phyloP scores from a whole-genome alignment of 2,329 filamentous ascomycete genomes.

The Microdochium paspali region DNA sequence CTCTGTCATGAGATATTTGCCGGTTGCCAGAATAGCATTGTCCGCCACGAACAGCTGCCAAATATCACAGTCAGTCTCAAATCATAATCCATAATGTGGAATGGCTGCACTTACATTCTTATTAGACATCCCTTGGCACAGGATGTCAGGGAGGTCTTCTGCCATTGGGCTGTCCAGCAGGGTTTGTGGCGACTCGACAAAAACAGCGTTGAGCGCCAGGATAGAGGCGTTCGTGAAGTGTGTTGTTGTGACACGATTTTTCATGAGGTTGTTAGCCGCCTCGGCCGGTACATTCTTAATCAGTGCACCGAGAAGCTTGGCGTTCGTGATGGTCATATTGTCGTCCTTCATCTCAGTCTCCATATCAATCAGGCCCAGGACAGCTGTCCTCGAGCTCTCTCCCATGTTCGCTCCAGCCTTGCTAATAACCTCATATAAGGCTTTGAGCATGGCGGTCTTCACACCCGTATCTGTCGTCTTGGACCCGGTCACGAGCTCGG shows the following conservation, averaged over 20 bases:
- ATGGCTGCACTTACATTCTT: constrained; percentile 52
- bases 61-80: constrained; percentile 6
- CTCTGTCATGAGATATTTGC: constrained; percentile 74
- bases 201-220: constrained; percentile 78
- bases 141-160: constrained; percentile 66
- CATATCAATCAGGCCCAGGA: constrained; percentile 79
- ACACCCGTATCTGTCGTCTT: constrained; percentile 85
- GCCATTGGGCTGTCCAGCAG: constrained; percentile 57
- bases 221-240: constrained; percentile 72
- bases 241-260: constrained; percentile 68
- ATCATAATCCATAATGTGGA: no score
- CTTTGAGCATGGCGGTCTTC: constrained; percentile 92
- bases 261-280: constrained; percentile 47
- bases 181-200: constrained; percentile 68
- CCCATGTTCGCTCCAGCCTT: constrained; percentile 94
- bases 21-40: constrained; percentile 80
- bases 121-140: constrained; percentile 70
- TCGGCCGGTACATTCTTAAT: constrained; percentile 77
- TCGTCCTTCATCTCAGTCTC: constrained; percentile 68
- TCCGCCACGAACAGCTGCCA: constrained; percentile 71
- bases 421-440: constrained; percentile 89
- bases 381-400: constrained; percentile 76
- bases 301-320: constrained; percentile 79
- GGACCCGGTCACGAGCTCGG: constrained; percentile 87
- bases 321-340: constrained; percentile 79